phyloP scores from a whole-genome alignment of 2,329 filamentous ascomycete genomes.

The Xylariaceae sp. region DNA sequence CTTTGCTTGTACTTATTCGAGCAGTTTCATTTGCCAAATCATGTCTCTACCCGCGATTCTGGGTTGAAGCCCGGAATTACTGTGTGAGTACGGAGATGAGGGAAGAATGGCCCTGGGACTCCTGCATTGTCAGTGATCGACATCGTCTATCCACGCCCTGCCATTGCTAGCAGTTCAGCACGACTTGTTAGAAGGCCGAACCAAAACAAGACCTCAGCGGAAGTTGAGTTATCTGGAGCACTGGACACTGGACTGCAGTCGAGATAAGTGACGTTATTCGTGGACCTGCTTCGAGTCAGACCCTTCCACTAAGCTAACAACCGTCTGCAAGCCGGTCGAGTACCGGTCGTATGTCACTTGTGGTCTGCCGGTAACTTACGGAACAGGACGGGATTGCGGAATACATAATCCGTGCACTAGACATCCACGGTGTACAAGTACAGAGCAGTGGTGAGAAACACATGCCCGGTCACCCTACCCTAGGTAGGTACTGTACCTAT shows the following conservation, averaged over 20 bases:
- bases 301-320: background rate
- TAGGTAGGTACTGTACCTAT: too few species aligned
- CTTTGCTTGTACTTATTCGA: background rate
- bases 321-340: background rate
- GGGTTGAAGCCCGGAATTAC: background rate
- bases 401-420: too few species aligned
- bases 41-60: background rate
- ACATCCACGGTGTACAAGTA: too few species aligned
- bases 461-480: too few species aligned
- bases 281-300: background rate
- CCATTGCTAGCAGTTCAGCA: background rate
- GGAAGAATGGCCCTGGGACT: background rate
- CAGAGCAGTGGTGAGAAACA: too few species aligned
- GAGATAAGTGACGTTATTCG: too few species aligned
- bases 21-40: background rate
- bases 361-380: too few species aligned
- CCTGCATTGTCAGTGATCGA: background rate
- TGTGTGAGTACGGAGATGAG: background rate
- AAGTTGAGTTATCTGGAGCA: background rate
- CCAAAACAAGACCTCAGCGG: background rate
- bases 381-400: too few species aligned
- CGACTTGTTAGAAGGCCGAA: background rate
- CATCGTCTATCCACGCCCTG: background rate
- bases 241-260: background rate
- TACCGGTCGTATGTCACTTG: background rate